A percentile compares a stretch with the other conserved stretches of the same genome.
These are phyloP conservation scores for Barnettozyma hawaiiensis DNA, from an alignment of 1,139 yeast genomes.

Conservation along the genomic window DNA sequence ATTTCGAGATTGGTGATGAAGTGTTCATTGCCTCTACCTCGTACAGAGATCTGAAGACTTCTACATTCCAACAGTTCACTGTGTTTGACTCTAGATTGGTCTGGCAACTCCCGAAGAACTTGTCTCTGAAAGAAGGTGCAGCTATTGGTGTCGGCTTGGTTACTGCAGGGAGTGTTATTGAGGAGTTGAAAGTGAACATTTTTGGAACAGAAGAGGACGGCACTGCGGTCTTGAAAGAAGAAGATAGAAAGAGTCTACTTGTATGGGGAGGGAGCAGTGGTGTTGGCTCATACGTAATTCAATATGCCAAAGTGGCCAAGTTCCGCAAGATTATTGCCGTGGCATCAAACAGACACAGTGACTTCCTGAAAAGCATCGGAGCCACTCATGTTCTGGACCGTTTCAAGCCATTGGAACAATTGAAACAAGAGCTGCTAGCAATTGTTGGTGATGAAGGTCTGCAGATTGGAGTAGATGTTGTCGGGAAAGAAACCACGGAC, in stretches of 20 bases:
- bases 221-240: constrained; percentile 9
- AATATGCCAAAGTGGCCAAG: constrained; percentile 37
- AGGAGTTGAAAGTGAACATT: constrained; percentile 28
- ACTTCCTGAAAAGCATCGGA: constrained; percentile 33
- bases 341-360: constrained; percentile 33
- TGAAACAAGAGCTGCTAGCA: constrained; percentile 20
- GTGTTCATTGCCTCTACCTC: constrained; percentile 42
- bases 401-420: constrained; percentile 26
- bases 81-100: constrained; percentile 40
- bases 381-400: constrained; percentile 39
- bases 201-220: constrained; percentile 12
- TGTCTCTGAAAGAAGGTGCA: constrained; percentile 37
- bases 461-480: constrained; percentile 40
- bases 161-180: constrained; percentile 39
- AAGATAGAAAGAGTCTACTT: constrained; percentile 27
- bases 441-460: constrained; percentile 24
- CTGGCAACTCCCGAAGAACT: constrained; percentile 35
- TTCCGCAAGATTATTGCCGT: constrained; percentile 37
- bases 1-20: constrained; percentile 31
- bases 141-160: constrained; percentile 45
- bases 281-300: constrained; percentile 39
- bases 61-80: constrained; percentile 43
- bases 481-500: constrained; percentile 38
- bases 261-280: constrained; percentile 49
- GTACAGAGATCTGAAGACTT: constrained; percentile 41